Evolutionary conservation across 116 monocot species (phyloP).

Genomic region (Zostera marina): DNA sequence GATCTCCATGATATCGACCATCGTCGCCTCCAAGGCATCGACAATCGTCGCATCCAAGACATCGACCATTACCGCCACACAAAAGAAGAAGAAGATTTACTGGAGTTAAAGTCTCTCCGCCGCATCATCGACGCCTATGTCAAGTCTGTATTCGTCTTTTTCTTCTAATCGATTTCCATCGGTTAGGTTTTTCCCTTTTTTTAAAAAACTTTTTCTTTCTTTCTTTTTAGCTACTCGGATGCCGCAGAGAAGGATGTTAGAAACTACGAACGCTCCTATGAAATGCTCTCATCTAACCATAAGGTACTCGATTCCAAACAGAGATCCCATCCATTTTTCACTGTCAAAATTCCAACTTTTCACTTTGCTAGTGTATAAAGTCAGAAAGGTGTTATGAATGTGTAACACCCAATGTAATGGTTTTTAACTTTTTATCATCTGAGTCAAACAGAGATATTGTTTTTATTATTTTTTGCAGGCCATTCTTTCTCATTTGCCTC

Average conservation of each 20-base stretch:
- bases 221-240: conserved; percentile 42
- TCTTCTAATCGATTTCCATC: neutral
- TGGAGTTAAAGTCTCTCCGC: conserved; percentile 70
- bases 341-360: too few relatives aligned
- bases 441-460: neutral
- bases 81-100: conserved; percentile 35
- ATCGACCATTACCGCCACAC: too few relatives aligned
- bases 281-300: conserved; percentile 45
- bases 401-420: too few relatives aligned
- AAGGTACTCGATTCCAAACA: conserved; percentile 24
- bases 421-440: too few relatives aligned
- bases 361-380: too few relatives aligned
- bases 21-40: too few relatives aligned
- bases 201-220: neutral
- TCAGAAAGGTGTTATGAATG: too few relatives aligned
- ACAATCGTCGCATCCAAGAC: too few relatives aligned
- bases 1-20: too few relatives aligned
- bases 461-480: conserved; percentile 24
- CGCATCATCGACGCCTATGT: conserved; percentile 68
- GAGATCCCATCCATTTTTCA: neutral
- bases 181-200: neutral
- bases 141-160: conserved; percentile 21
- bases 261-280: conserved; percentile 62
- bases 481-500: conserved; percentile 52
- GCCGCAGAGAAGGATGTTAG: conserved; percentile 65